Evolutionary conservation across 2,329 filamentous ascomycete genomes (phyloP).

Genomic region (Diaporthe vexans): DNA sequence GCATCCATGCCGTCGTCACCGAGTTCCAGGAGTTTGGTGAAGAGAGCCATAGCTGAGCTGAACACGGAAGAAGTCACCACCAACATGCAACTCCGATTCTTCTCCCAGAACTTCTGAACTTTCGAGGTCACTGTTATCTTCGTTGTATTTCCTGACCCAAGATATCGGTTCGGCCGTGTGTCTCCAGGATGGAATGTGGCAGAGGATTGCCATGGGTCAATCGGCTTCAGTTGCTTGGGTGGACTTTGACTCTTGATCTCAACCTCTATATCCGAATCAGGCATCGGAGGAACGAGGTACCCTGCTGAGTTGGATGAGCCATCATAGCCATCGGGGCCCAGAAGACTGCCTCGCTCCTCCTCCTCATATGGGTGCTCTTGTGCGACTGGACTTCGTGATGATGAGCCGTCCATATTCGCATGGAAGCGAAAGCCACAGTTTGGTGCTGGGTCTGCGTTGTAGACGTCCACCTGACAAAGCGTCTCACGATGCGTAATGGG

Average conservation of each 20-base stretch:
- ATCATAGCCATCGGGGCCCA: neutral
- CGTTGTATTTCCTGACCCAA: neutral
- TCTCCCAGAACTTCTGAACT: conserved; percentile 64
- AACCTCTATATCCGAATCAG: neutral
- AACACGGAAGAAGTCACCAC: conserved; percentile 85
- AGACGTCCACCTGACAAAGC: neutral
- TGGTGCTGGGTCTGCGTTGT: neutral
- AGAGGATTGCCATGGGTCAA: neutral
- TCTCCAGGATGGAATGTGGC: neutral
- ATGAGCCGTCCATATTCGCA: neutral
- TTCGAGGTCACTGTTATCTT: conserved; percentile 44
- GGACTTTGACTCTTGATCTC: neutral
- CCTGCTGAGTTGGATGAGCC: neutral
- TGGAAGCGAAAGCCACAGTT: neutral
- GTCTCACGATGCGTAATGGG: neutral
- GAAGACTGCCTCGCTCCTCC: neutral
- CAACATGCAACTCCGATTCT: conserved; percentile 80
- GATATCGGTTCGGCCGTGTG: neutral
- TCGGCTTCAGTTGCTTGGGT: neutral
- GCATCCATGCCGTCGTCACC: conserved; percentile 37
- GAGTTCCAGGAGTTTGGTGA: conserved; percentile 65
- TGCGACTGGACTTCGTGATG: neutral
- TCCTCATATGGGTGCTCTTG: neutral
- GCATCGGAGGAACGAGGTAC: neutral
- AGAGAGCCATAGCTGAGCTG: conserved; percentile 87